A percentile compares a stretch with the other conserved stretches of the same genome.
Evolutionary conservation across 495 filamentous ascomycete species (phyloP).

Genomic region (Penicillium paradoxum): DNA sequence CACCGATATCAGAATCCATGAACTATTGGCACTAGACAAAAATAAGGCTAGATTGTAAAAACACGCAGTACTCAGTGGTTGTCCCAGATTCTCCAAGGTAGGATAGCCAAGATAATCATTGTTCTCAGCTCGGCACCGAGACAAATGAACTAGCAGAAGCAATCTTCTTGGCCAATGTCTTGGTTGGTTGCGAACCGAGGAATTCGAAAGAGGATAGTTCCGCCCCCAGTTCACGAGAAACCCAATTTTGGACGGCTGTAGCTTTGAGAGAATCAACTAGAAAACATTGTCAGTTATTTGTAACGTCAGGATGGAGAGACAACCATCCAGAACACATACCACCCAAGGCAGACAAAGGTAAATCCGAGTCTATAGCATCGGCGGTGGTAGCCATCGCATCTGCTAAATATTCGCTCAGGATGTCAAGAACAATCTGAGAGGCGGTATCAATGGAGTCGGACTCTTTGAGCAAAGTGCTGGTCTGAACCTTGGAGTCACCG

Average conservation of each 20-base stretch:
- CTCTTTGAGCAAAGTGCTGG: slow-evolving; percentile 14
- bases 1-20: neutral
- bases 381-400: slow-evolving; percentile 21
- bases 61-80: neutral
- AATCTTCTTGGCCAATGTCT: slow-evolving; percentile 20
- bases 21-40: slow-evolving; percentile 3
- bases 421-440: slow-evolving; percentile 11
- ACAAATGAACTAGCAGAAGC: slow-evolving; percentile 20
- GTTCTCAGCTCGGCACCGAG: slow-evolving; percentile 12
- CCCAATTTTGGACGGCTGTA: slow-evolving; percentile 37
- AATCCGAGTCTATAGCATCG: slow-evolving; percentile 22
- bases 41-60: slow-evolving; percentile 2
- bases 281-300: slow-evolving; percentile 3
- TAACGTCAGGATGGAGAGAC: neutral
- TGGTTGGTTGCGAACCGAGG: slow-evolving; percentile 22
- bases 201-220: slow-evolving; percentile 27
- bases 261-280: slow-evolving; percentile 39
- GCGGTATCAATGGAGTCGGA: slow-evolving; percentile 10
- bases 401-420: slow-evolving; percentile 21
- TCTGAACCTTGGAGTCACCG: slow-evolving; percentile 1
- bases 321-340: slow-evolving; percentile 11
- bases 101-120: neutral
- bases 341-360: slow-evolving; percentile 24
- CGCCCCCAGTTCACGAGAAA: slow-evolving; percentile 22
- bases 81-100: neutral